Evolutionary conservation across 208 protist species (phyloP), one percentile per base, ranked within the genome.

Genomic region (Novymonas esmeraldas): DNA sequence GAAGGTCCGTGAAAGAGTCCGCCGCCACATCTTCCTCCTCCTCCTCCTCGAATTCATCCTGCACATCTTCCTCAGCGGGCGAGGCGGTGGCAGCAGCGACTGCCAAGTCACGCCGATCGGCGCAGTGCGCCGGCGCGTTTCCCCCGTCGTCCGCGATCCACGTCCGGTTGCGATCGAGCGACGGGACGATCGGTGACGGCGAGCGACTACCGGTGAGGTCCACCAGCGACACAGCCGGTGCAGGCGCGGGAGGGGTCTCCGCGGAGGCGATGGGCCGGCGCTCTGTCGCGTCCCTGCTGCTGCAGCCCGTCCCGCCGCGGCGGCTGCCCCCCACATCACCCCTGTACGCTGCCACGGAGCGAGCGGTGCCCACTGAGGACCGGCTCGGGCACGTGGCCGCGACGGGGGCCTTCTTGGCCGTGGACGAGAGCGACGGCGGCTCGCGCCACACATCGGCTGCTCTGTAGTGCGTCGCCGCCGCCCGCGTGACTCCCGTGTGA

Each of bases 1-100:
- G 45, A 10, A 84, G 50, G 20, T 74, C 60, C 13, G 70, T 84
- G 2, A 60, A 66, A 28, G 71, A 84, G 31, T 75, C 70, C 2
- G 55, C 29, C 1, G 61, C 60, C 1, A 9, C 34, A 39, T 42
- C 33, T 28, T 24, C 36, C 0, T 14, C 34, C 24, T 2, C 10
- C n/a, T 24, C 42, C 6, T 29, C n/a, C 20, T 52, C 52, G 24
- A 26, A 34, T 5, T 11, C 56, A 16, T 4, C 26, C 26, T 6
- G 29, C 18, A 60, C 13, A 13, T 49, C 44, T 3, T 57, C 44
- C 13, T 31, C 58, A 16, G 58, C 28, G 7, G 60, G 39, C 39
- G 26, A 56, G 1, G 42, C 60, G 33, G 44, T 56, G 34, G 41
- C 57, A 16, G 22, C 24, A 14, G 10, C 55, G 10, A 64, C 57